Percentiles rank a stretch among this genome's conserved stretches.
phyloP scores from a whole-genome alignment of 139 green algal genomes.

The Pedinophyceae sp. region DNA sequence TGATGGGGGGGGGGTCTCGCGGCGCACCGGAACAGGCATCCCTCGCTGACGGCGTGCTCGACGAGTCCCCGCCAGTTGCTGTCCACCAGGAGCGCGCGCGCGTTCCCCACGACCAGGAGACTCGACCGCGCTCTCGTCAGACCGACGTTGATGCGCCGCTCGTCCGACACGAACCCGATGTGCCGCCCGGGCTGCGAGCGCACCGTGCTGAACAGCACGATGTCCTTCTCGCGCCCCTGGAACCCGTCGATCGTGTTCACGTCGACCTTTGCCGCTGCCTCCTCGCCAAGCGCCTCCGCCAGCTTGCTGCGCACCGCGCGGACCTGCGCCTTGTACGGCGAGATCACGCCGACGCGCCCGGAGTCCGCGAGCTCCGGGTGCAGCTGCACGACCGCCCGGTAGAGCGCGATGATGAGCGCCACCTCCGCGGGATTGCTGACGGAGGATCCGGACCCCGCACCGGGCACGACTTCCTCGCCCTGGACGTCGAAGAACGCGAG shows the following conservation, averaged over 20 bases:
- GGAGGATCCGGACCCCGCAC: not conserved
- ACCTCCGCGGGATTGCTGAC: not conserved
- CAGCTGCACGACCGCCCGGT: conserved; percentile 16
- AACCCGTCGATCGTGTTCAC: conserved; percentile 92
- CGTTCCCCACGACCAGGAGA: conserved; percentile 65
- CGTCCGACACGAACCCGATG: conserved; percentile 74
- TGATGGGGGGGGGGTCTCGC: no score
- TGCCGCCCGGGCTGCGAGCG: conserved; percentile 12
- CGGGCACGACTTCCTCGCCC: conserved; percentile 8
- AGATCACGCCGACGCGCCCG: conserved; percentile 65
- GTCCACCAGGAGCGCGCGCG: conserved; percentile 29
- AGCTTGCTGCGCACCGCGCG: conserved; percentile 15
- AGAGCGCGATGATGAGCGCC: conserved; percentile 14
- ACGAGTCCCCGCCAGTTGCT: conserved; percentile 31
- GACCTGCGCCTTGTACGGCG: conserved; percentile 80
- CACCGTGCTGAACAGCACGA: conserved; percentile 67
- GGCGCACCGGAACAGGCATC: no score
- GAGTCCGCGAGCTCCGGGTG: conserved; percentile 33
- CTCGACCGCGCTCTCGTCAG: conserved; percentile 61
- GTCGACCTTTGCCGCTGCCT: conserved; percentile 30
- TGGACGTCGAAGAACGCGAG: conserved; percentile 67
- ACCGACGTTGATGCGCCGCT: conserved; percentile 79
- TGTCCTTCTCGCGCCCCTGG: conserved; percentile 79
- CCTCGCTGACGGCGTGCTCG: no score
- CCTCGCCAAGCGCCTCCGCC: conserved; percentile 31